Evolutionary conservation across 345 rosid species (phyloP).

Genomic region (Eucalyptus marginata): DNA sequence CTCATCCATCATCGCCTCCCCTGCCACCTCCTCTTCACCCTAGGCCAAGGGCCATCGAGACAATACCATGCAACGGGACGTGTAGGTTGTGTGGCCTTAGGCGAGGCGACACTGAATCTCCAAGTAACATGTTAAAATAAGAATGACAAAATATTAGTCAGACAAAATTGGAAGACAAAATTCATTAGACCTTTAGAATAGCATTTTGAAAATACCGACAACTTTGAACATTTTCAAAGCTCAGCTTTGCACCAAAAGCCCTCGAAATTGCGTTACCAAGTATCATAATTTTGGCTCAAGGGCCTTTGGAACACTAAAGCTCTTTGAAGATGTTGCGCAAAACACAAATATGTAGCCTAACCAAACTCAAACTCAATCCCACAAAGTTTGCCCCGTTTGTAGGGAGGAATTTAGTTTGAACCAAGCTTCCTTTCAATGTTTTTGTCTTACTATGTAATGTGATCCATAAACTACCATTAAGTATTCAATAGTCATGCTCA

Average conservation of each 20-base stretch:
- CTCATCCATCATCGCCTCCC: neutral
- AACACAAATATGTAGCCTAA: neutral
- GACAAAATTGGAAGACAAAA: neutral
- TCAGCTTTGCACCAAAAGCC: neutral
- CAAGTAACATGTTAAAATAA: neutral
- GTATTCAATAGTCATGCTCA: neutral
- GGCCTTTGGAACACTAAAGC: neutral
- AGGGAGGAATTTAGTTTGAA: neutral
- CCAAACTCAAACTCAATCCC: neutral
- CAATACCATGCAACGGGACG: neutral
- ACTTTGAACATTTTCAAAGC: neutral
- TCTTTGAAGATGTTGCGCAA: neutral
- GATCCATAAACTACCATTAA: neutral
- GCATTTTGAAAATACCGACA: neutral
- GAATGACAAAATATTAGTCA: neutral
- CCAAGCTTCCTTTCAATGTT: neutral
- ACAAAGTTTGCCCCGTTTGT: neutral
- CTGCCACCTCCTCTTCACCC: neutral
- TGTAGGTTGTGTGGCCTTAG: neutral
- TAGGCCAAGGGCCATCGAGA: neutral
- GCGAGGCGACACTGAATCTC: neutral
- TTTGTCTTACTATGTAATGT: fast-evolving
- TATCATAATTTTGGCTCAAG: neutral
- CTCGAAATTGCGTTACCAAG: neutral
- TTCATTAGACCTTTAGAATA: neutral